Evolutionary conservation across 768 basidiomycete species (phyloP), one percentile per base, ranked within the genome.

Genomic region (Hemileccinum rubropunctum): DNA sequence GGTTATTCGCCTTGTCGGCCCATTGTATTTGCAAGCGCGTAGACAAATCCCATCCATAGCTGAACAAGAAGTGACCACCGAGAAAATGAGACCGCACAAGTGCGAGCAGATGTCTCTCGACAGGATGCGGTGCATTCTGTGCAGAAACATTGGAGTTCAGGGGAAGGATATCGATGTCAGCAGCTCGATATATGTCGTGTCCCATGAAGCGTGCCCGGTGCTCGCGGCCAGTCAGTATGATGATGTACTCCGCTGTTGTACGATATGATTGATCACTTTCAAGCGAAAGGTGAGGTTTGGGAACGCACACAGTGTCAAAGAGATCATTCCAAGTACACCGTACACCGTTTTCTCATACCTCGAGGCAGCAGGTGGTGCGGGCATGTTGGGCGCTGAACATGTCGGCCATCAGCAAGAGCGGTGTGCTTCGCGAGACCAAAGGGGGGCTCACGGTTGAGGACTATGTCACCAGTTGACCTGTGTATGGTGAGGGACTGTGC

Each of bases 91-190:
- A 84, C 53, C 87, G 84, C 48, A 98, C 82, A 27, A 98, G 84
- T 3, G 83, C 85, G 35, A 98, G 73, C 5, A 98, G 75, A 64
- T 95, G 91, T 12, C 83, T 79, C 73, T 99, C 97, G 20, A 93
- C 86, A 3, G 88, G 86, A 66, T 93, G 87, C 6, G 88, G 83
- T 42, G 86, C 81, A 58, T 79, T 78, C 41, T 81, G 75, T 5
- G 80, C 76, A 23, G 86, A 81, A 38, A 90, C 72, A 48, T 82
- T 77, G 18, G 84, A 81, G 51, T 87, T 83, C 41, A 98, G 72
- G 5, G 97, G 94, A 39, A 97, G 84, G 45, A 98, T 84, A 50
- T 92, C 87, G 67, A 91, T 98, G 62, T 93, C 89, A 18, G 88
- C 86, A 12, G 92, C 92, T 42, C 84, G 83, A 72, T 90, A 98